Evolutionary conservation across 768 basidiomycete genomes (phyloP).

Genomic region (Tulasnella sp.): DNA sequence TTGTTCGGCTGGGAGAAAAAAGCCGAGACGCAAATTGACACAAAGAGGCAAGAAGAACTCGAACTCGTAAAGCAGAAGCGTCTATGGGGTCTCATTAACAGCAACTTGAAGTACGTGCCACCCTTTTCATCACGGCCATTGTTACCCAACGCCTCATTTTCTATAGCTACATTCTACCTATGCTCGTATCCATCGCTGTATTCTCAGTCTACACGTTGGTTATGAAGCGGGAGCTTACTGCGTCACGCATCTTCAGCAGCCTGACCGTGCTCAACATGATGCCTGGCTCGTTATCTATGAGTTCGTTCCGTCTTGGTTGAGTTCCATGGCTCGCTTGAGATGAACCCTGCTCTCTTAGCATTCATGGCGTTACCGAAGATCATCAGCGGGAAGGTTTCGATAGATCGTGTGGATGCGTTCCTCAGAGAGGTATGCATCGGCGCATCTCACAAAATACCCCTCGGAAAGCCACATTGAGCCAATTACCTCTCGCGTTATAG

Average conservation of each 20-base stretch:
- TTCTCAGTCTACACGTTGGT: conserved; percentile 44
- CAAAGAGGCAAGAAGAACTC: conserved; percentile 53
- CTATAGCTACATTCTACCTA: conserved; percentile 36
- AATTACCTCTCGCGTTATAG: conserved; percentile 14
- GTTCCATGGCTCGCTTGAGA: too few species aligned
- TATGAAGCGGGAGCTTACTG: conserved; percentile 31
- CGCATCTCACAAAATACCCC: not conserved
- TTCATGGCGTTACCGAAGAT: conserved; percentile 27
- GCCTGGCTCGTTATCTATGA: conserved; percentile 30
- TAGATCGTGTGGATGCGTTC: conserved; percentile 46
- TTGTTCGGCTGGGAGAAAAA: conserved; percentile 45
- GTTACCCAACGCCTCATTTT: not conserved
- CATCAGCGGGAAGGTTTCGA: conserved; percentile 45
- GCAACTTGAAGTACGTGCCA: conserved; percentile 30
- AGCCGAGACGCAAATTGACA: conserved; percentile 40
- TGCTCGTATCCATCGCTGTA: conserved; percentile 53
- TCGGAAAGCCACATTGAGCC: too few species aligned
- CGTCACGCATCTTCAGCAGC: conserved; percentile 32
- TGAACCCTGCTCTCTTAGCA: too few species aligned
- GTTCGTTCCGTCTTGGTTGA: not conserved
- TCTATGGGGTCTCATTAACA: conserved; percentile 40
- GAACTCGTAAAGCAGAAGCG: conserved; percentile 41
- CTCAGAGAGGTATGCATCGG: conserved; percentile 26
- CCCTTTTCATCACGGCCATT: not conserved
- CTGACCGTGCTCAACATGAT: conserved; percentile 54